These are phyloP conservation scores for Pisolithus tinctorius DNA, from an alignment of 768 basidiomycete species.

Conservation along the genomic window DNA sequence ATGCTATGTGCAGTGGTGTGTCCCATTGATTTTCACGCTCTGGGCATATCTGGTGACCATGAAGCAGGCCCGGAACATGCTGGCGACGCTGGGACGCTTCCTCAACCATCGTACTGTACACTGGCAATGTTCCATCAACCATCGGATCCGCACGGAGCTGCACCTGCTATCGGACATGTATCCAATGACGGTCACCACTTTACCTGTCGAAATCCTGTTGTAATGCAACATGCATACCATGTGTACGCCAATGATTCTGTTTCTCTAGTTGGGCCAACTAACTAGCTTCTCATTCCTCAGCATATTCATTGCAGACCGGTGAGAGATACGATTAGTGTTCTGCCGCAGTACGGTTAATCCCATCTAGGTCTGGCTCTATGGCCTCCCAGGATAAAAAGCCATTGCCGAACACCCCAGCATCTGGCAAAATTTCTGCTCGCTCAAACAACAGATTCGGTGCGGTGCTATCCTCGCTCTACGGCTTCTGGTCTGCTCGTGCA, in stretches of 20 bases:
- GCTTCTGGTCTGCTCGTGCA: conserved; percentile 51
- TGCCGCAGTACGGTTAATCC: background rate
- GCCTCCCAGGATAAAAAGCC: conserved; percentile 33
- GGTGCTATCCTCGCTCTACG: conserved; percentile 47
- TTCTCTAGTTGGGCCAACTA: conserved; percentile 15
- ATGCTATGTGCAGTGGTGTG: conserved; percentile 40
- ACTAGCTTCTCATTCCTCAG: conserved; percentile 10
- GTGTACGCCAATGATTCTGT: conserved; percentile 33
- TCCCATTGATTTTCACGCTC: background rate
- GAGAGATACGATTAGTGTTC: background rate
- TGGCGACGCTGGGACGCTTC: conserved; percentile 24
- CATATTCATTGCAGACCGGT: conserved; percentile 53
- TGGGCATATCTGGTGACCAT: background rate
- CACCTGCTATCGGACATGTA: conserved; percentile 34
- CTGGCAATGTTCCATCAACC: conserved; percentile 44
- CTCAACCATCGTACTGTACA: conserved; percentile 44
- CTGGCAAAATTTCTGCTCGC: conserved; percentile 28
- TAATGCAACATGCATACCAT: conserved; percentile 45
- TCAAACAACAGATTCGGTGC: conserved; percentile 50
- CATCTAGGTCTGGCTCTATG: conserved; percentile 49
- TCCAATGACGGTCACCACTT: conserved; percentile 50
- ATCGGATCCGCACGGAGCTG: conserved; percentile 14
- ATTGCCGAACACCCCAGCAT: conserved; percentile 35
- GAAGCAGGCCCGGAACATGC: conserved; percentile 40
- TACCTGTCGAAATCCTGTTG: conserved; percentile 41